These are phyloP conservation scores for Solanum paucissectum DNA, from an alignment of 257 asterid species.

Conservation along the genomic window DNA sequence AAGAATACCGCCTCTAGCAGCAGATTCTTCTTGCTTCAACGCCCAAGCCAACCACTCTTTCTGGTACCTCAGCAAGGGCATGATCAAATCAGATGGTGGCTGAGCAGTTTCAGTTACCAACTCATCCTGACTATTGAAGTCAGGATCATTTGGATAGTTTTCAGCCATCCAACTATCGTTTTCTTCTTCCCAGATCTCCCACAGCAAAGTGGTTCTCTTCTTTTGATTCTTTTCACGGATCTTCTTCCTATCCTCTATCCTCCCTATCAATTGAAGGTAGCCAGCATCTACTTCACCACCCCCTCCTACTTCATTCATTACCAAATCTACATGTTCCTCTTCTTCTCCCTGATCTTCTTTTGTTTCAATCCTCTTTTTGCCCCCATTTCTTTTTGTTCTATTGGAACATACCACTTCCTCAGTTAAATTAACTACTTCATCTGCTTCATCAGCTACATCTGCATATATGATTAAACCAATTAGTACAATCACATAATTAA, in stretches of 20 bases:
- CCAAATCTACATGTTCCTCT: neutral
- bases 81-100: conserved; percentile 60
- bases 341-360: conserved; percentile 1
- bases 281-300: neutral
- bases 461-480: neutral
- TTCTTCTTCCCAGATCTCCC: conserved; percentile 74
- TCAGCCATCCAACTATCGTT: conserved; percentile 55
- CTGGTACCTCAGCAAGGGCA: conserved; percentile 79
- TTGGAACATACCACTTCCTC: neutral
- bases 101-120: conserved; percentile 44
- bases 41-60: conserved; percentile 98
- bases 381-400: neutral
- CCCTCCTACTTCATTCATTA: neutral
- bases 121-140: conserved; percentile 49
- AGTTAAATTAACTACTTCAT: neutral
- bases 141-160: conserved; percentile 37
- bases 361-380: neutral
- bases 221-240: conserved; percentile 32
- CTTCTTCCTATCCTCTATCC: conserved; percentile 18
- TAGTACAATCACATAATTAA: neutral
- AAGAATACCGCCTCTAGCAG: conserved; percentile 75
- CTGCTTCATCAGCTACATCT: neutral
- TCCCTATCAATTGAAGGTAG: neutral
- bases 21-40: conserved; percentile 77
- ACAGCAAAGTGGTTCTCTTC: conserved; percentile 44